These are phyloP conservation scores for Xylogone sp. DNA, from an alignment of 2,329 filamentous ascomycete genomes.

Conservation along the genomic window DNA sequence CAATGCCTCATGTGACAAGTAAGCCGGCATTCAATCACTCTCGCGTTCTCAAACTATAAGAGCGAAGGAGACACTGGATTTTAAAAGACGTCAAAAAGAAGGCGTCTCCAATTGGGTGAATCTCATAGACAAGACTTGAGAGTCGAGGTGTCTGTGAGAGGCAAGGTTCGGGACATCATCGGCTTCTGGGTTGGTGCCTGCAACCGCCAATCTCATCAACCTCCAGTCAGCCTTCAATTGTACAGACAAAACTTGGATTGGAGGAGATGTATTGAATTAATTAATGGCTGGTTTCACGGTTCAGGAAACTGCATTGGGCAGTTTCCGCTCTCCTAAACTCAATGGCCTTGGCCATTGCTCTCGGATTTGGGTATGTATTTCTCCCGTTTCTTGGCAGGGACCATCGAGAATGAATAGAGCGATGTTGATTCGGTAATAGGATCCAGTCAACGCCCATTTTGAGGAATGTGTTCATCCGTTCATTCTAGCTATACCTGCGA, in stretches of 20 bases:
- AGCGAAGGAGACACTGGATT: no score
- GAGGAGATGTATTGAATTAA: neutral
- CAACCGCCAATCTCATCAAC: neutral
- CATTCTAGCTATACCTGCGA: conserved; percentile 22
- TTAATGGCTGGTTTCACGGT: neutral
- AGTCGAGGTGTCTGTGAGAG: no score
- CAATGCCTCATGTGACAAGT: no score
- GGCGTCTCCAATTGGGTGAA: neutral
- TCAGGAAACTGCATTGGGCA: neutral
- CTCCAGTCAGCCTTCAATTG: neutral
- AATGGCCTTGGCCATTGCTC: conserved; percentile 1
- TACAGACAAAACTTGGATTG: neutral
- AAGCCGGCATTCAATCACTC: no score
- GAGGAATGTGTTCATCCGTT: conserved; percentile 20
- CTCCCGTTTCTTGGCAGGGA: neutral
- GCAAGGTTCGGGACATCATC: neutral
- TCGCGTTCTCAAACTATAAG: no score
- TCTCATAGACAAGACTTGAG: neutral
- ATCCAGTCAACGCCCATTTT: conserved; percentile 24
- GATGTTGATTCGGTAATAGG: conserved; percentile 11
- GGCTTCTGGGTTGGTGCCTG: neutral
- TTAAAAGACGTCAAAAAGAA: no score
- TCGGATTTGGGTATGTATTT: conserved; percentile 12
- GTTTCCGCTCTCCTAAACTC: neutral
- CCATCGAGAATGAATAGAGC: neutral